A percentile compares a stretch with the other conserved stretches of the same genome.
These are phyloP conservation scores for Neocucurbitaria cava DNA, from an alignment of 2,329 filamentous ascomycete species.

Conservation along the genomic window DNA sequence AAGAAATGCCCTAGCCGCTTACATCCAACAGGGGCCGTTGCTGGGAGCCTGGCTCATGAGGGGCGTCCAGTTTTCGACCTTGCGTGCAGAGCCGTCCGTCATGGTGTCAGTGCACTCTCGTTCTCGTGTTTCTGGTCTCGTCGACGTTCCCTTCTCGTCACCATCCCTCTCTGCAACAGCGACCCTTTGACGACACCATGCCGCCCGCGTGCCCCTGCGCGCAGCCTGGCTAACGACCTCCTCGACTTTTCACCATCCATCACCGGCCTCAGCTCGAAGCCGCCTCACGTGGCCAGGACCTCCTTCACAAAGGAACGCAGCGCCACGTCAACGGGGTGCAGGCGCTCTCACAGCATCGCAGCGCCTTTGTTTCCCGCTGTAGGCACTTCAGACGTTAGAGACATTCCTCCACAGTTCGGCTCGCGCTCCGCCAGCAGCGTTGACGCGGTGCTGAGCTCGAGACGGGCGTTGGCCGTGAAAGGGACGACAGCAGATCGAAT, in stretches of 20 bases:
- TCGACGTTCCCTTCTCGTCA: constrained; percentile 36
- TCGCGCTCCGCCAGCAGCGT: background rate
- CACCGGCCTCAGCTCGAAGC: constrained; percentile 1
- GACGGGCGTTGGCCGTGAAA: constrained; percentile 16
- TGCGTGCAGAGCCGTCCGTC: constrained; percentile 25
- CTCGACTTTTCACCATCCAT: constrained; percentile 1
- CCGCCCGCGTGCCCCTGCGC: constrained; percentile 24
- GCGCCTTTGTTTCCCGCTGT: constrained; percentile 10
- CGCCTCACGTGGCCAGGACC: constrained; percentile 31
- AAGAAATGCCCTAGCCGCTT: constrained; percentile 15
- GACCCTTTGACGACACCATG: constrained; percentile 32
- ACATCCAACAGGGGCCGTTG: constrained; percentile 17
- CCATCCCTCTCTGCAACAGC: constrained; percentile 26
- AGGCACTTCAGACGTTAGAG: constrained; percentile 5
- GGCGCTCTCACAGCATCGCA: constrained; percentile 8
- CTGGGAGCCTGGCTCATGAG: constrained; percentile 8
- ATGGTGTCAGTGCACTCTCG: constrained; percentile 28
- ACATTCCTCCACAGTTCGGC: background rate
- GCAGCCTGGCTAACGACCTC: constrained; percentile 26
- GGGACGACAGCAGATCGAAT: constrained; percentile 32
- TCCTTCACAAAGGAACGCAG: constrained; percentile 28
- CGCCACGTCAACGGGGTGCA: constrained; percentile 45
- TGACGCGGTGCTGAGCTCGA: constrained; percentile 19
- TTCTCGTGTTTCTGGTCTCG: constrained; percentile 37
- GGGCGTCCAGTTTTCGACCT: constrained; percentile 21